Base-by-base conservation (phyloP, 2,329 filamentous ascomycete genomes). In the Raffaelea arxii region DNA sequence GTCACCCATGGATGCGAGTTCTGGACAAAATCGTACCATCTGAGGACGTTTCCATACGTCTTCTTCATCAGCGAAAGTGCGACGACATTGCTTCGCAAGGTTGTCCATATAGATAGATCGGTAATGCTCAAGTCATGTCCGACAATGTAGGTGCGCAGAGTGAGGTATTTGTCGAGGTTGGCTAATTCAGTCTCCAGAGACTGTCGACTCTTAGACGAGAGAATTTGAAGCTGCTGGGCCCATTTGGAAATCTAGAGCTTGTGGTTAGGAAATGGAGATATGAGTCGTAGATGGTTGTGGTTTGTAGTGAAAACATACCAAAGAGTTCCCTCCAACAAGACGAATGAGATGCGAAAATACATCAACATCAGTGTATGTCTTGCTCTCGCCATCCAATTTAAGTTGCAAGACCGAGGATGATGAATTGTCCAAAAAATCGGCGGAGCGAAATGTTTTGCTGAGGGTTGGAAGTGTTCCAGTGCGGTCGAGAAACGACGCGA, bases 11-110 rank as follows among this genome's bases (percentile, higher is more conserved):
- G 84, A 64, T 90, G 84, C 27, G 77, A 78, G 56, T 85, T 78
- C 63, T 94, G 87, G 56, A 96, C 73, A 63, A 84, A 94, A 57
- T 71, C 77, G 67, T 89, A 95, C 91, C 90, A 96, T 54, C 90
- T 78, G 42, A 78, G 77, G 51, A 94, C 65, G 63, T 91, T 95
- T 49, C 77, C 71, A 55, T 91, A 78, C 27, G 78, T 69, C 41
- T 82, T 84, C 66, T 86, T 86, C 67, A 94, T 74, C 55, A 86
- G 86, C 4, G 85, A 80, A 55, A 84, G 75, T 19, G 86, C 85
- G 18, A 88, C 86, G 53, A 86, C 82, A 69, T 94, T 95, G 57
- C 77, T 82, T 49, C 86, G 82, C 45, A 96, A 75, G 6, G 84
- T 80, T 58, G 83, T 78, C 86, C 87, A 96, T 54, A 94, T 75